phyloP scores from a whole-genome alignment of 1,139 yeast species.

The Saccharomyces hybrid region DNA sequence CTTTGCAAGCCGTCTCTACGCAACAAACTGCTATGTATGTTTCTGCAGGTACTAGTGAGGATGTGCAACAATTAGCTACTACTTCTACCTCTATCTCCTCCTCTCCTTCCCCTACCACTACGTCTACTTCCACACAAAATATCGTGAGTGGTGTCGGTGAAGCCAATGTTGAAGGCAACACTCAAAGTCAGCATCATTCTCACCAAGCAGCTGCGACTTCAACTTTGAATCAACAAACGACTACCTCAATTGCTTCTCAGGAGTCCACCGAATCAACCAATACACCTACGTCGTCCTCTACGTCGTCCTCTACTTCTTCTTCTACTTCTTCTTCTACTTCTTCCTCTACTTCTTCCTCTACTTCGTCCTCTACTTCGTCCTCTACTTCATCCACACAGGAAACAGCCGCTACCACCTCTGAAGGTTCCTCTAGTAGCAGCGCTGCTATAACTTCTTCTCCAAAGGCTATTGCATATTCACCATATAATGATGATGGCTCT shows the following conservation, averaged over 20 bases:
- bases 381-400: slow-evolving; percentile 2
- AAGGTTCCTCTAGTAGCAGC: slow-evolving; percentile 13
- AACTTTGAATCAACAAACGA: neutral
- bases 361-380: neutral
- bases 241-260: slow-evolving; percentile 8
- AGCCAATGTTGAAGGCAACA: neutral
- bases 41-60: neutral
- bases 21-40: neutral
- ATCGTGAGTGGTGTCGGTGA: neutral
- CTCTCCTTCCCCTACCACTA: neutral
- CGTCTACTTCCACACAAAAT: neutral
- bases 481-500: slow-evolving; percentile 58
- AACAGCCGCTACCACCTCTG: slow-evolving; percentile 4
- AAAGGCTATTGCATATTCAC: slow-evolving; percentile 65
- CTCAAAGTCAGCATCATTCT: neutral
- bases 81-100: slow-evolving; percentile 5
- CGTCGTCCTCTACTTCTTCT: too few relatives aligned
- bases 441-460: slow-evolving; percentile 37
- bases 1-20: slow-evolving; percentile 12
- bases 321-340: too few relatives aligned
- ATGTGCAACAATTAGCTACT: neutral
- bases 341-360: too few relatives aligned
- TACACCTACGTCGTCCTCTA: neutral
- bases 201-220: slow-evolving; percentile 6
- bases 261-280: slow-evolving; percentile 9